Evolutionary conservation across 768 basidiomycete species (phyloP).

Genomic region (Suillus subaureus): DNA sequence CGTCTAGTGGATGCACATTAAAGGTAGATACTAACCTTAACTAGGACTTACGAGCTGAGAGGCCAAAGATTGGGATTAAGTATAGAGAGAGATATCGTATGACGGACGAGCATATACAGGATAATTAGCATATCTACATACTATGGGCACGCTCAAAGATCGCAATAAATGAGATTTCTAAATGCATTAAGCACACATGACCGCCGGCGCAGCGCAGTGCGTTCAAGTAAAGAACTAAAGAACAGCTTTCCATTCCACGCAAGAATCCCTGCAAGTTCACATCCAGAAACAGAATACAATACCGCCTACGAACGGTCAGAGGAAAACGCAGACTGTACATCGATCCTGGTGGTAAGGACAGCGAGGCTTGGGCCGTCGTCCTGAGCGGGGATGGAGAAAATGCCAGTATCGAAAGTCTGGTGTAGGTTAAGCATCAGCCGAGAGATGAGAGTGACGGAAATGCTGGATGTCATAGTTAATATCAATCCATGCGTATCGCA

Average conservation of each 20-base stretch:
- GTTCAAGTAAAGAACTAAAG: neutral
- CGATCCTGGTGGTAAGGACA: neutral
- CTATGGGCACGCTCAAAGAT: neutral
- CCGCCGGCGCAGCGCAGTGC: neutral
- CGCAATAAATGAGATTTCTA: neutral
- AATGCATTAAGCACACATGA: neutral
- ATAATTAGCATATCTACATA: neutral
- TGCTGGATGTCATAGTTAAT: constrained; percentile 27
- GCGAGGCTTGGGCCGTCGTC: constrained; percentile 45
- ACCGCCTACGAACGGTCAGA: neutral
- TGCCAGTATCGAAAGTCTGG: constrained; percentile 30
- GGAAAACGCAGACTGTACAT: neutral
- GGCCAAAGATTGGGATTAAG: neutral
- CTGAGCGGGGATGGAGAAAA: constrained; percentile 18
- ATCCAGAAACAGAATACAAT: neutral
- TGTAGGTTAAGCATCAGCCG: constrained; percentile 60
- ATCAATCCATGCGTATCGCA: neutral
- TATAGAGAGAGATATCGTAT: neutral
- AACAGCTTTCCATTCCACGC: neutral
- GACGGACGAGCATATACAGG: neutral
- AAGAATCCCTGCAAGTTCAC: neutral
- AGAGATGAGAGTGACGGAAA: constrained; percentile 55
- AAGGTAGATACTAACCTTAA: neutral
- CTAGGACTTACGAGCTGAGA: neutral
- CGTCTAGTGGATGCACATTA: neutral